Conservation (phyloP, 371 early-diverging fungal genomes). For the Zychaea mexicana region DNA sequence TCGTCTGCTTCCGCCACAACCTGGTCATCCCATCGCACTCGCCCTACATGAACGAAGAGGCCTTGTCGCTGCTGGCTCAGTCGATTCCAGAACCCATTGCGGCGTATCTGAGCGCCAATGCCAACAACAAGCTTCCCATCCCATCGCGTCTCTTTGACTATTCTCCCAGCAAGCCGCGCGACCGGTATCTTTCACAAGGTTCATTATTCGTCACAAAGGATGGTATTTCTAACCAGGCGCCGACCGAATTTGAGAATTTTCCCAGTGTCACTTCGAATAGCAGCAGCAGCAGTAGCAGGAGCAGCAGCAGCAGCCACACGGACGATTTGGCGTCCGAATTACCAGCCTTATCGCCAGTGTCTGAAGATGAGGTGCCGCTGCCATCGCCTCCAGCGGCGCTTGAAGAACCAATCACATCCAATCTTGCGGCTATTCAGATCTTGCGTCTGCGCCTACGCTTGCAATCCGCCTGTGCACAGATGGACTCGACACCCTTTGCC, state of each 20-base stretch:
- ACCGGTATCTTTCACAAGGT: conserved; percentile 30
- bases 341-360: not conserved
- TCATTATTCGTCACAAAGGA: conserved; percentile 38
- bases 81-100: conserved; percentile 42
- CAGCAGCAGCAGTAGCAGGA: not conserved
- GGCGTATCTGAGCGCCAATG: conserved; percentile 43
- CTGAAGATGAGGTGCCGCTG: not conserved
- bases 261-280: not conserved
- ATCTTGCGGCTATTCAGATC: conserved; percentile 45
- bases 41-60: conserved; percentile 42
- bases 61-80: conserved; percentile 35
- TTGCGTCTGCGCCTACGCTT: conserved; percentile 40
- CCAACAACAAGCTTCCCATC: conserved; percentile 39
- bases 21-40: conserved; percentile 45
- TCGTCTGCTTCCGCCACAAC: conserved; percentile 48
- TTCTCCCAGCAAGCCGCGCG: conserved; percentile 31
- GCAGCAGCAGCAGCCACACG: not conserved
- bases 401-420: conserved; percentile 24
- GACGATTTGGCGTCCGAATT: conserved; percentile 3
- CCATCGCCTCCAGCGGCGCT: not conserved
- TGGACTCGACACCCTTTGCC: conserved; percentile 34
- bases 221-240: conserved; percentile 14
- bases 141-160: conserved; percentile 23
- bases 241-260: not conserved
- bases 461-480: conserved; percentile 37